Evolutionary conservation across 108 stramenopile species (phyloP), one percentile per base, ranked within the genome.

Genomic region (Discostella stelligeroides): DNA sequence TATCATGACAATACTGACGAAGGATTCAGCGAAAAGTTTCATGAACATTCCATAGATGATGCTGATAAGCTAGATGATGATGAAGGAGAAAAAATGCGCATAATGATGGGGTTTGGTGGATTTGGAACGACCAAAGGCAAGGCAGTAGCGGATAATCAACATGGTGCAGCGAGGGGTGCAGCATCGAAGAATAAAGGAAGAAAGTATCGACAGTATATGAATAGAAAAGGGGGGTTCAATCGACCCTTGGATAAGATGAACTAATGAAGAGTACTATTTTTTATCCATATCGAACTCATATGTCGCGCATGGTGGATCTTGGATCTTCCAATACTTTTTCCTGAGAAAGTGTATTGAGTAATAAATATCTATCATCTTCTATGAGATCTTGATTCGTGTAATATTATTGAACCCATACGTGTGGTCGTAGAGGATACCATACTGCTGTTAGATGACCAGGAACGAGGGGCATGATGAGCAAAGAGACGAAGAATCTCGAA

Each of bases 131-230:
- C 97, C 25, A 97, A 97, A 79, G 97, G 91, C 42, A 82, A 95
- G 62, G 72, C 68, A 12, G 97, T 98, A 12, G 83, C 85, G 40
- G 97, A 97, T 67, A 99, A 99, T 86, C 81, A 97, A 64, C 70
- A 37, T 0, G 82, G 90, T 45, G 87, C 96, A 0, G 98, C 97
- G 18, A 79, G 84, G 56, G 98, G 98, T 21, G 95, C 89, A 20
- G 91, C 90, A 21, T 74, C 83, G 41, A 97, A 97, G 79, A 90
- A 94, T 75, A 96, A 97, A 75, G 90, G 90, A 30, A 74, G 97
- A 25, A 92, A 95, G 68, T 99, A 98, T 81, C 80, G 98, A 27
- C 98, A 99, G 70, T 99, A 99, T 82, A 99, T 99, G 98, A 98
- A 98, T 79, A 79, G 96, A 53, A 95, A 88, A 72, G 89, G 88